Base-by-base conservation (phyloP, 2,329 filamentous ascomycete genomes). In the Tetracladium maxilliforme region DNA sequence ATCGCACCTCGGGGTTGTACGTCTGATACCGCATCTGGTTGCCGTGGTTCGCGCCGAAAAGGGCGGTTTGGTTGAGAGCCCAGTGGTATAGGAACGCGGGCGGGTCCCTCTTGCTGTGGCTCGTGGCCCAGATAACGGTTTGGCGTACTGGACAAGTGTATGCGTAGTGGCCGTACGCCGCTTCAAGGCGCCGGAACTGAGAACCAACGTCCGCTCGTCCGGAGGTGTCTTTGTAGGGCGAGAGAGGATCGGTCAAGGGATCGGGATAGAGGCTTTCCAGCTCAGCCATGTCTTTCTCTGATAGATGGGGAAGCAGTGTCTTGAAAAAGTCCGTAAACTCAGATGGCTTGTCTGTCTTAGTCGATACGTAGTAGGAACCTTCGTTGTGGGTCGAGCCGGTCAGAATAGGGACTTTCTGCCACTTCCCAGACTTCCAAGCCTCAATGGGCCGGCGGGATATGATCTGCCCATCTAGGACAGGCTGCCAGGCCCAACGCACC, bases 301-400 rank as follows among this genome's bases (percentile, higher is more conserved):
- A 52, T 10, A 80, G 49, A 3, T 54, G 51, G 0, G 75, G 75
- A 9, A 82, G 58, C 7, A 83, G 58, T 0, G 47, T 52, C 1
- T 48, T 43, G 54, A 79, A 80, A 45, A 81, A 79, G 4, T 43
- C 30, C 4, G 54, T 54, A 41, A 80, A 75, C 8, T 71, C 57
- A 0, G 43, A 47, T 8, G 60, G 49, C 3, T 51, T 53, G 10
- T 54, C 48, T 26, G 63, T 54, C 6, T 43, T 36, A 10, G 51
- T 44, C 0, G 71, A 63, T 1, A 80, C 64, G 40, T 81, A 82
- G 19, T 57, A 44, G 1, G 69, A 61, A 10, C 75, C 77, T 44
- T 83, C 77, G 38, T 81, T 71, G 19, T 68, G 65, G 45, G 72
- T 74, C 52, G 72, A 82, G 6, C 76, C 76, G 0, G 73, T 79